Conservation (phyloP, 1,284 basidiomycete species). For the Cutaneotrichosporon cavernicola region DNA sequence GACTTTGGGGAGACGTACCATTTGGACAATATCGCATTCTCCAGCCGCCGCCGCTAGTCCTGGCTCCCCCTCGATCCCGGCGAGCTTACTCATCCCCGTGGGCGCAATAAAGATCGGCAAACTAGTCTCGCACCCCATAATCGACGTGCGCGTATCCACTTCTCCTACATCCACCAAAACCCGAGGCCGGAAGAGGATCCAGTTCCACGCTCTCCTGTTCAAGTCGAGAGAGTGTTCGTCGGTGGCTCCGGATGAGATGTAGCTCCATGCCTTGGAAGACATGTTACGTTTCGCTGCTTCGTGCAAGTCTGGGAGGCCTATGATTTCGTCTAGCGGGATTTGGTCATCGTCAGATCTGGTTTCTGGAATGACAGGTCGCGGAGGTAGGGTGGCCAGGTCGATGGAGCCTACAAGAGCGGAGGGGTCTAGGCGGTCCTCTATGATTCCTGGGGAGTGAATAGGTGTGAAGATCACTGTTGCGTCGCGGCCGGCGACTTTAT, state of each 20-base stretch:
- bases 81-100: slow-evolving; percentile 53
- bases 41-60: slow-evolving; percentile 48
- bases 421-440: slow-evolving; percentile 46
- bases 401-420: slow-evolving; percentile 33
- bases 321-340: slow-evolving; percentile 46
- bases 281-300: slow-evolving; percentile 45
- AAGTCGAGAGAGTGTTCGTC: slow-evolving; percentile 48
- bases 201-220: slow-evolving; percentile 47
- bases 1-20: slow-evolving; percentile 32
- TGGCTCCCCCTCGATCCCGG: slow-evolving; percentile 49
- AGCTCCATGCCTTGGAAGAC: slow-evolving; percentile 51
- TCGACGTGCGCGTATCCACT: slow-evolving; percentile 44
- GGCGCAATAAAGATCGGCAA: slow-evolving; percentile 53
- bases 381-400: slow-evolving; percentile 37
- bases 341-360: slow-evolving; percentile 27
- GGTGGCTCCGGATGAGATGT: slow-evolving; percentile 51
- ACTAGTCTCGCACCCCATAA: slow-evolving; percentile 45
- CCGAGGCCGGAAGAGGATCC: slow-evolving; percentile 51
- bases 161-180: slow-evolving; percentile 46
- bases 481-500: slow-evolving; percentile 48
- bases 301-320: slow-evolving; percentile 52
- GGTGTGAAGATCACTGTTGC: slow-evolving; percentile 46
- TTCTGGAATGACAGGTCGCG: slow-evolving; percentile 6
- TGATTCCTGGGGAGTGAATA: slow-evolving; percentile 51
- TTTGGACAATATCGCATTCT: slow-evolving; percentile 48